Evolutionary conservation across 73 alveolate species (phyloP).

Genomic region (Tetrahymena thermophila): DNA sequence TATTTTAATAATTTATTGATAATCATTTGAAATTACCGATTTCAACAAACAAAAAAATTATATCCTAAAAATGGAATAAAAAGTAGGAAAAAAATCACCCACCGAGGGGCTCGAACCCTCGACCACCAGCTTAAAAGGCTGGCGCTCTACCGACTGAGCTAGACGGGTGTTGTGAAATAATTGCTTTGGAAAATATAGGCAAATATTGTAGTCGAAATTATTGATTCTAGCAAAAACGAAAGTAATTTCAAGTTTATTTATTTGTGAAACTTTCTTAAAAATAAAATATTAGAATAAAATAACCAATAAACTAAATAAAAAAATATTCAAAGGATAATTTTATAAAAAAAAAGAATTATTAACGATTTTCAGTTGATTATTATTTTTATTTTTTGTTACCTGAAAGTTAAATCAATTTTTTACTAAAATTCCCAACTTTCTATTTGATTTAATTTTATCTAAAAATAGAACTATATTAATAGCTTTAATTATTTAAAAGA

Average conservation of each 20-base stretch:
- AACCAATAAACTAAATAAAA: neutral
- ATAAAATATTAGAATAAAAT: neutral
- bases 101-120: constrained; percentile 9
- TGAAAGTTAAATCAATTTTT: too few species aligned
- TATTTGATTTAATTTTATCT: too few species aligned
- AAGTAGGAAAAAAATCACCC: neutral
- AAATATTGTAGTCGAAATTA: neutral
- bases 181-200: neutral
- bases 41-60: too few species aligned
- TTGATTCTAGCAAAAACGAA: neutral
- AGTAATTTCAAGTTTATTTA: neutral
- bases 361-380: too few species aligned
- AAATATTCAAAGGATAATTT: neutral
- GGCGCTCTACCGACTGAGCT: constrained; percentile 8
- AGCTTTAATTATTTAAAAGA: too few species aligned
- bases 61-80: neutral
- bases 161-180: neutral
- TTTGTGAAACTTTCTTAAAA: too few species aligned
- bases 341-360: too few species aligned
- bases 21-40: neutral
- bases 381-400: too few species aligned
- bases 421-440: too few species aligned
- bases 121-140: constrained; percentile 5
- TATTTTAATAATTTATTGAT: too few species aligned
- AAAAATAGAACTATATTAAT: too few species aligned